Evolutionary conservation across 441 rosid genomes (phyloP).

Genomic region (Corymbia citriodora): DNA sequence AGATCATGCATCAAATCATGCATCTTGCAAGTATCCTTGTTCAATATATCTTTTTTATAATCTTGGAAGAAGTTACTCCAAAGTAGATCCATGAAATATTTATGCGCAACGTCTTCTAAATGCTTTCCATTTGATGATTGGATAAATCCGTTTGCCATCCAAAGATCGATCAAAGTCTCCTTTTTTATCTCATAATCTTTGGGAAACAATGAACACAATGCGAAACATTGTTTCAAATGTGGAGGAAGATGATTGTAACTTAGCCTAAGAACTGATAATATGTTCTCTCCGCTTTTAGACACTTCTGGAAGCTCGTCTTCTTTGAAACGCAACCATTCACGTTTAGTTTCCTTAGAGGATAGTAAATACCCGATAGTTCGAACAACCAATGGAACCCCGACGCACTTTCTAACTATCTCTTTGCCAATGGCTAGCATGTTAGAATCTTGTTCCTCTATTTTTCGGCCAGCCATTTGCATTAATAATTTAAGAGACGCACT

Average conservation of each 20-base stretch:
- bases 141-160: background rate
- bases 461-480: background rate
- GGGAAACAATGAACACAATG: background rate
- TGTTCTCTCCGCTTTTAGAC: rapidly evolving
- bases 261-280: rapidly evolving
- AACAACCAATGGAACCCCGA: rapidly evolving
- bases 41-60: rapidly evolving
- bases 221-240: background rate
- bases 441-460: background rate
- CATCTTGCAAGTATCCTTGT: background rate
- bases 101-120: background rate
- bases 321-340: background rate
- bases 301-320: background rate
- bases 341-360: background rate
- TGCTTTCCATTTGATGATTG: rapidly evolving
- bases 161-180: background rate
- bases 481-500: rapidly evolving
- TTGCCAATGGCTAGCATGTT: rapidly evolving
- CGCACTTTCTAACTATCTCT: background rate
- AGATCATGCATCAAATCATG: background rate
- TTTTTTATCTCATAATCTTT: background rate
- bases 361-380: background rate
- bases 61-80: background rate
- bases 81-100: background rate
- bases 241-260: background rate